Percentiles rank a stretch among this genome's conserved stretches.
These are phyloP conservation scores for Phyllostachys edulis DNA, from an alignment of 176 grass and related monocot species.

Conservation along the genomic window DNA sequence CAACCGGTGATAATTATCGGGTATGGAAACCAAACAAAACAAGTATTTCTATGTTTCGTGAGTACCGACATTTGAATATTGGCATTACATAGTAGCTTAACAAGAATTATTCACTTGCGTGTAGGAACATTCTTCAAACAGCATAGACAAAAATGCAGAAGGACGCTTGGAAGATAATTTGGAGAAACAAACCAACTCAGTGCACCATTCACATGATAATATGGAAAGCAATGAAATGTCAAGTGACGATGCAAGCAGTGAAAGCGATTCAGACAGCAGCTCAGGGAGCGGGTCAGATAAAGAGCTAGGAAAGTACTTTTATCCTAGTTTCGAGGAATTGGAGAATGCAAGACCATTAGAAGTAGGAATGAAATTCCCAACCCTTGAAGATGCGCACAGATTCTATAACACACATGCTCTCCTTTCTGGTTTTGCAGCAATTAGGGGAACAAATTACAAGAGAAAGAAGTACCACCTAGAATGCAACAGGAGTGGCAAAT, in stretches of 20 bases:
- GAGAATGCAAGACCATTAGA: constrained; percentile 18
- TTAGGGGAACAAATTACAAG: constrained; percentile 24
- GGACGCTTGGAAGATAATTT: neutral
- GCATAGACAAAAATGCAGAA: constrained; percentile 3
- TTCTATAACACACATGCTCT: constrained; percentile 24
- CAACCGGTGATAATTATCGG: constrained; percentile 2
- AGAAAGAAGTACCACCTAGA: constrained; percentile 28
- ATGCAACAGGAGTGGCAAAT: constrained; percentile 33
- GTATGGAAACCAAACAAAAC: constrained; percentile 3
- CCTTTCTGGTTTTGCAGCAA: constrained; percentile 14
- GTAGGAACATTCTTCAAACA: constrained; percentile 20
- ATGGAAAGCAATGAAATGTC: constrained; percentile 15
- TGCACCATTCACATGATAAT: constrained; percentile 12
- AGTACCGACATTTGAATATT: neutral
- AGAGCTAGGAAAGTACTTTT: constrained; percentile 1
- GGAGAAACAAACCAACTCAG: neutral
- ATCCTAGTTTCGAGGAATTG: constrained; percentile 26
- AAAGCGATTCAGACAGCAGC: constrained; percentile 21
- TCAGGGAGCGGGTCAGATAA: constrained; percentile 26
- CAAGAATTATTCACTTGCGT: neutral
- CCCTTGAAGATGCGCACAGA: constrained; percentile 8
- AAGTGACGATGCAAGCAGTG: constrained; percentile 16
- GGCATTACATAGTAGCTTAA: constrained; percentile 8
- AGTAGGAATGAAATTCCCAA: constrained; percentile 29
- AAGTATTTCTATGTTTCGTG: neutral